Base-by-base conservation (phyloP, 257 asterid genomes). In the Forsythia suspensa region DNA sequence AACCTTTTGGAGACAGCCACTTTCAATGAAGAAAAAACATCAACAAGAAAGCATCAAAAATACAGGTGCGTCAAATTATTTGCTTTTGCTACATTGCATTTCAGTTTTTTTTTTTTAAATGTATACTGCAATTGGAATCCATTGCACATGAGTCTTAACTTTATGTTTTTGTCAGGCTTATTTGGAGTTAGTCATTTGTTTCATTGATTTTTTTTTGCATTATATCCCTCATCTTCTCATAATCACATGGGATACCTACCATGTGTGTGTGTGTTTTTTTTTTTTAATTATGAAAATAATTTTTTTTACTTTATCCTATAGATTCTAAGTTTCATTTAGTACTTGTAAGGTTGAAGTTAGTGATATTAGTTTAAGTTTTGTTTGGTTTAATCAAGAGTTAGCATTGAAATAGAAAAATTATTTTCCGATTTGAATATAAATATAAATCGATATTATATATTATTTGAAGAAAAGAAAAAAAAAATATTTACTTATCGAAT, bases 1-100 rank as follows among this genome's bases (percentile, higher is more conserved):
- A 81, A 21, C 79, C 77, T 81, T 90, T 84, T 79, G 92, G 90
- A 74, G 86, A 85, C 66, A 85, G 81, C 24, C 72, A 18, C 77
- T 90, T 84, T 65, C 89, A 85, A 72, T 87, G 88, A 87, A 57
- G 74, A 41, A n/a, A 67, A 20, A 68, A 39, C 0, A 24, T 59
- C 36, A 8, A 59, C 12, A 11, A 24, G 65, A 55, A 55, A 55
- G 29, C 29, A 6, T 55, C 9, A 55, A 29, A 55, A 21, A 34
- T 63, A 10, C 70, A 63, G 70, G 70, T 63, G 38, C 16, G 70
- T 63, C 38, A 63, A 63, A 15, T 63, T 7, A 63, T 63, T 63
- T 63, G 7, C 39, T 11, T 21, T 20, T 59, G 67, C 34, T 21
- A 59, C 7, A 8, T 43, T 7, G 10, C 8, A 59, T n/a, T 59